Conservation (phyloP, 805 yeast species). For the Suhomyces vadensis region DNA sequence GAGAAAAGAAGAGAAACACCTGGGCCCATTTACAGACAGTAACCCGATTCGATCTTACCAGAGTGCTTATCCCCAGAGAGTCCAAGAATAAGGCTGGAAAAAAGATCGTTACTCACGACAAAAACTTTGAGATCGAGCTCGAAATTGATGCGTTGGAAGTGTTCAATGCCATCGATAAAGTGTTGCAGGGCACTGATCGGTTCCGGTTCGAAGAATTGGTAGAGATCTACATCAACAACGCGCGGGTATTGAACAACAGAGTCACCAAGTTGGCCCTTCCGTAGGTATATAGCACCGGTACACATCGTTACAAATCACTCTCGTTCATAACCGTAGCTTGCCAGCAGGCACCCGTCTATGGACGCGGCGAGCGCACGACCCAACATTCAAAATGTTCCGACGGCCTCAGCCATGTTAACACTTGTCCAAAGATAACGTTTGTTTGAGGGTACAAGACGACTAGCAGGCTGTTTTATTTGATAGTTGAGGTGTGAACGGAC, state of each 20-base stretch:
- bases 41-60: slow-evolving; percentile 71
- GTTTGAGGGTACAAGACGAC: not conserved
- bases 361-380: slow-evolving; percentile 3
- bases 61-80: slow-evolving; percentile 45
- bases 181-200: slow-evolving; percentile 45
- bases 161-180: slow-evolving; percentile 43
- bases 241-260: slow-evolving; percentile 46
- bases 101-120: slow-evolving; percentile 35
- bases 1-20: slow-evolving; percentile 73
- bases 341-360: too few relatives aligned
- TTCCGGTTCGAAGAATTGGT: slow-evolving; percentile 59
- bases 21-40: slow-evolving; percentile 74
- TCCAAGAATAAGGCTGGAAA: slow-evolving; percentile 40
- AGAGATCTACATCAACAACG: slow-evolving; percentile 59
- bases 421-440: not conserved
- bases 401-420: not conserved
- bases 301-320: not conserved
- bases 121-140: slow-evolving; percentile 39
- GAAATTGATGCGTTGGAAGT: slow-evolving; percentile 43
- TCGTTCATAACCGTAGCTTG: not conserved
- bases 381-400: not conserved
- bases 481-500: too few relatives aligned
- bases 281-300: not conserved
- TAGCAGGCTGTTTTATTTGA: too few relatives aligned
- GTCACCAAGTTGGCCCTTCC: slow-evolving; percentile 39